phyloP scores from a whole-genome alignment of 768 basidiomycete species.

The Boletus rubroflammeus region DNA sequence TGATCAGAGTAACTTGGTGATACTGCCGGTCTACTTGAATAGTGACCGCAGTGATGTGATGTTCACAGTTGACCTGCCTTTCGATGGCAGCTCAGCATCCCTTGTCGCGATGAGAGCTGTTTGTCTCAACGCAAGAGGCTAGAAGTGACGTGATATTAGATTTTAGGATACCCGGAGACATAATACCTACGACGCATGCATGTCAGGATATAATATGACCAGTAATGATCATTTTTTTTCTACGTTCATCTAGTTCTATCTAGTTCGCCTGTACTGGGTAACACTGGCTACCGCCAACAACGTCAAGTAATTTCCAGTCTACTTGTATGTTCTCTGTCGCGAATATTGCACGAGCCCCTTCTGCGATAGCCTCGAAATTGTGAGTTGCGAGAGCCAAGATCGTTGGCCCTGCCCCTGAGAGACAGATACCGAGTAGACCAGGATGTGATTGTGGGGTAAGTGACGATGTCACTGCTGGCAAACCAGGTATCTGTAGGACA shows the following conservation, averaged over 20 bases:
- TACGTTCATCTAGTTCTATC: not conserved
- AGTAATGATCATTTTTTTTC: conserved; percentile 17
- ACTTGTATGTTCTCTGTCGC: conserved; percentile 67
- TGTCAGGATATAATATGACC: conserved; percentile 15
- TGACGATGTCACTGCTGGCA: conserved; percentile 85
- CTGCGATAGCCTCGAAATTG: conserved; percentile 82
- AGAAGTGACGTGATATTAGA: conserved; percentile 10
- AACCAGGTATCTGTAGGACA: conserved; percentile 78
- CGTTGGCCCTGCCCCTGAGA: conserved; percentile 97
- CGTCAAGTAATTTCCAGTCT: conserved; percentile 83
- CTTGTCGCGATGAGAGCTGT: conserved; percentile 85
- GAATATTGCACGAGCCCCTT: conserved; percentile 77
- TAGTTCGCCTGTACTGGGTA: conserved; percentile 12
- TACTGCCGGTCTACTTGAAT: conserved; percentile 91
- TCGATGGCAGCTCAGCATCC: conserved; percentile 61
- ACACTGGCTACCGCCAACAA: conserved; percentile 46
- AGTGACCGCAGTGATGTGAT: conserved; percentile 84
- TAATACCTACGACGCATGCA: conserved; percentile 24
- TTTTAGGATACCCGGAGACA: conserved; percentile 22
- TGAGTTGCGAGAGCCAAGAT: conserved; percentile 90
- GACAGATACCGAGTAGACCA: conserved; percentile 94
- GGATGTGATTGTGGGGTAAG: conserved; percentile 89
- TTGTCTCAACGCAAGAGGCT: conserved; percentile 82
- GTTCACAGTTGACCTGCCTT: conserved; percentile 84
- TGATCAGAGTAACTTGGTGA: conserved; percentile 48